Base-by-base conservation (phyloP, 306 rosid species). In the Canavalia ensiformis region DNA sequence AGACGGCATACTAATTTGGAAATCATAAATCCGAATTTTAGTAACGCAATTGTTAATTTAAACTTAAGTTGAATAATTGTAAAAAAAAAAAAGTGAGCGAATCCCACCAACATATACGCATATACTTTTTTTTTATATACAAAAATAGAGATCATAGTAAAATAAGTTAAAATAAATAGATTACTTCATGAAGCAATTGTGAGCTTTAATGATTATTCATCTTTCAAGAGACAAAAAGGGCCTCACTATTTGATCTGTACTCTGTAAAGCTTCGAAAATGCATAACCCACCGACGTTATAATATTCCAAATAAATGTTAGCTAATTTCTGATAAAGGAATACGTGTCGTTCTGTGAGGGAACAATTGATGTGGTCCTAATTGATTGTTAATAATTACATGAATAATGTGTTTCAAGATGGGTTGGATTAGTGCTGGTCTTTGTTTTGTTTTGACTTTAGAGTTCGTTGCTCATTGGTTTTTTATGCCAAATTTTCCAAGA, bases 251-350 rank as follows among this genome's bases (percentile, higher is more conserved):
- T 81, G 80, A 54, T n/a, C n/a, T 51, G 11, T 10, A 45, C 8
- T 25, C 1, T 18, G 25, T 18, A 1, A 75, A 74, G 47, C 60
- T 52, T 31, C 13, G 3, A 0, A 57, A 65, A 4, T 69, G 25
- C 70, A 63, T 29, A 74, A 60, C 25, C 63, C 74, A 73, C 74
- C 81, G 55, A 74, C 70, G 33, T 50, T 37, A 57, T 46, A 34
- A 2, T 12, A 44, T 31, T 13, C 11, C 29, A 13, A 8, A 30
- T 6, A 11, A 13, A 12, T 12, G 49, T 31, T 30, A 1, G 10
- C n/a, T 59, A 60, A 31, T 52, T 37, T 66, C 11, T 50, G 25
- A 7, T 51, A 34, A 39, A 13, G 50, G 39, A 55, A 78, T 57
- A 54, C 35, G 58, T 29, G 75, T 29, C 25, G 35, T 78, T 45